Conservation (phyloP, 2,329 filamentous ascomycete genomes). For the Hypomyces perniciosus region DNA sequence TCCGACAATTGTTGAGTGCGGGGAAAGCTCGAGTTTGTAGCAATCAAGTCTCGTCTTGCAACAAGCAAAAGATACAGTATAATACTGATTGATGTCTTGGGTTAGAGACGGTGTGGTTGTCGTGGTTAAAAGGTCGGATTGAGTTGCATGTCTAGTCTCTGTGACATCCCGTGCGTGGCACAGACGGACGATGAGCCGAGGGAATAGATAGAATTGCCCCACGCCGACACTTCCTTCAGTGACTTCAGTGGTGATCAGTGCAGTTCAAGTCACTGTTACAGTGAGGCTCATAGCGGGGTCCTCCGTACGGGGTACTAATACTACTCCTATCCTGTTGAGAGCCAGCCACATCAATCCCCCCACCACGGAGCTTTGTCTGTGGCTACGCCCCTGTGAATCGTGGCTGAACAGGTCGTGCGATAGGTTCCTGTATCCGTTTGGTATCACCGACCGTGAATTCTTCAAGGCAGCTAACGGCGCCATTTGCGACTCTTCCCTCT, state of each 20-base stretch:
- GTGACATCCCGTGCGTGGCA: constrained; percentile 5
- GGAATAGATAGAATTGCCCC: constrained; percentile 1
- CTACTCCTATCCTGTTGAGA: too few species aligned
- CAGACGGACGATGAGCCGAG: constrained; percentile 1
- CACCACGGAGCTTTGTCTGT: neutral
- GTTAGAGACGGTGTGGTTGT: neutral
- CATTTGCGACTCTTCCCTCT: constrained; percentile 7
- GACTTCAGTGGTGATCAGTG: too few species aligned
- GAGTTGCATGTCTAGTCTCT: neutral
- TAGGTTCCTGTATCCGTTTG: constrained; percentile 2
- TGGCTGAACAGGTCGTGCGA: neutral
- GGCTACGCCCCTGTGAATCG: neutral
- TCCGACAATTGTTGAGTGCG: neutral
- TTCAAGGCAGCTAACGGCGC: constrained; percentile 11
- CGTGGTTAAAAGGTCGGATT: neutral
- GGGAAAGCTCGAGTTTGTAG: too few species aligned
- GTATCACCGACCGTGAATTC: neutral
- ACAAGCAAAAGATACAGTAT: too few species aligned
- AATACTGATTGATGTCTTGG: too few species aligned
- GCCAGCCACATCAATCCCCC: too few species aligned
- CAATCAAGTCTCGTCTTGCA: neutral
- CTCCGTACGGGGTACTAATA: too few species aligned
- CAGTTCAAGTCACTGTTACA: too few species aligned
- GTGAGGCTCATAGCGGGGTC: neutral
- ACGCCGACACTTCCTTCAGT: neutral